These are phyloP conservation scores for Penicillium waksmanii DNA, from an alignment of 495 filamentous ascomycete species.

Conservation along the genomic window DNA sequence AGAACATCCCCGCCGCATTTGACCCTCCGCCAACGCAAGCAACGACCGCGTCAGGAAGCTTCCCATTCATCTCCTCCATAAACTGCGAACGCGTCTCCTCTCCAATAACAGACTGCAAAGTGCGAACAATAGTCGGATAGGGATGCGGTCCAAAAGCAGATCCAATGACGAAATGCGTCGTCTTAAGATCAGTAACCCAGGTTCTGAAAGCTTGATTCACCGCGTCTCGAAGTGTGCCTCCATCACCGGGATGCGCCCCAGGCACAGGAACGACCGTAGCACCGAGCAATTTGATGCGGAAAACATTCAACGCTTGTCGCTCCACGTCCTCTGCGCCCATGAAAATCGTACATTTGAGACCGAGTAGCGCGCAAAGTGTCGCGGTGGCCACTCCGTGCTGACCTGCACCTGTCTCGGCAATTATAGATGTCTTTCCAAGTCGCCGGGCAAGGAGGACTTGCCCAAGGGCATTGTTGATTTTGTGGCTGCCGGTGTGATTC, in stretches of 20 bases:
- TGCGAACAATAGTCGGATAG: constrained; percentile 93
- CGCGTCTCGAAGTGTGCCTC: constrained; percentile 82
- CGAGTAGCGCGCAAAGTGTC: constrained; percentile 91
- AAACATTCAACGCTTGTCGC: constrained; percentile 90
- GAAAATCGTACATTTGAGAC: constrained; percentile 91
- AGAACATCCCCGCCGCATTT: constrained; percentile 93
- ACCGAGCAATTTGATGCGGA: constrained; percentile 89
- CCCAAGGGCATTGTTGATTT: constrained; percentile 94
- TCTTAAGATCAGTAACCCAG: constrained; percentile 82
- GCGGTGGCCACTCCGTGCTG: constrained; percentile 95
- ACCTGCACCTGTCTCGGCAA: constrained; percentile 92
- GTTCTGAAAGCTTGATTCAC: constrained; percentile 89
- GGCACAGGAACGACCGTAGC: constrained; percentile 79
- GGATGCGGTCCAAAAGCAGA: constrained; percentile 94
- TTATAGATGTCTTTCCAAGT: constrained; percentile 89
- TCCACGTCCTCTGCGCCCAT: constrained; percentile 97
- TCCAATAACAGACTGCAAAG: constrained; percentile 93
- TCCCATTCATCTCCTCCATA: constrained; percentile 54
- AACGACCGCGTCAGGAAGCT: constrained; percentile 93
- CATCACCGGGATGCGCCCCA: constrained; percentile 63
- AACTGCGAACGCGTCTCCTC: constrained; percentile 89
- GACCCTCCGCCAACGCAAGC: constrained; percentile 93
- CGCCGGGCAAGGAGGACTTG: constrained; percentile 82
- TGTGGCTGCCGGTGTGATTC: constrained; percentile 83
- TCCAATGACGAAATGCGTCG: constrained; percentile 93